Percentiles rank a stretch among this genome's conserved stretches.
Conservation (phyloP, 2,329 filamentous ascomycete species). For the Sclerotinia spermophila region DNA sequence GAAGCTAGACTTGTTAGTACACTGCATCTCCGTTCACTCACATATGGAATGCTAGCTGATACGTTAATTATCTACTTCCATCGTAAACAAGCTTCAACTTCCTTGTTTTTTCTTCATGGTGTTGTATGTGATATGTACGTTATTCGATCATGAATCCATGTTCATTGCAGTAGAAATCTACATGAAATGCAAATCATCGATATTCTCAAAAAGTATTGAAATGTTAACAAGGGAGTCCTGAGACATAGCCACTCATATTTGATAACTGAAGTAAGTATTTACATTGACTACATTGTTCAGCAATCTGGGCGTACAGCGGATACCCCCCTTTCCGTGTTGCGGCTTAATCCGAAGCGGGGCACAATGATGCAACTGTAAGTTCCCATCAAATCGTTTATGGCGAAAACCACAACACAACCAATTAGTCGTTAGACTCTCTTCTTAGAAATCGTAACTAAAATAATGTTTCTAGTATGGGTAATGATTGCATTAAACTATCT, state of each 20-base stretch:
- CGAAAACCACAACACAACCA: background rate
- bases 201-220: background rate
- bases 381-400: background rate
- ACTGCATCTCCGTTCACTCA: background rate
- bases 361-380: slow-evolving; percentile 10
- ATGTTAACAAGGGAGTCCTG: background rate
- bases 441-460: background rate
- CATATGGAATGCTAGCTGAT: background rate
- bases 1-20: background rate
- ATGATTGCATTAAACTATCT: background rate
- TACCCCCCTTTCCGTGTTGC: background rate
- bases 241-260: background rate
- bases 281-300: background rate
- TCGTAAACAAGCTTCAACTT: background rate
- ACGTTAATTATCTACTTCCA: background rate
- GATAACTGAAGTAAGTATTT: background rate
- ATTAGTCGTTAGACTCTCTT: background rate
- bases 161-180: background rate
- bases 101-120: background rate
- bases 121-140: background rate
- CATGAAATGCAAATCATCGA: background rate
- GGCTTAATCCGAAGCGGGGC: background rate
- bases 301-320: background rate
- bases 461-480: background rate
- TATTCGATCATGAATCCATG: background rate